Conservation (phyloP, 768 basidiomycete species). For the Boletus tomentosulus region DNA sequence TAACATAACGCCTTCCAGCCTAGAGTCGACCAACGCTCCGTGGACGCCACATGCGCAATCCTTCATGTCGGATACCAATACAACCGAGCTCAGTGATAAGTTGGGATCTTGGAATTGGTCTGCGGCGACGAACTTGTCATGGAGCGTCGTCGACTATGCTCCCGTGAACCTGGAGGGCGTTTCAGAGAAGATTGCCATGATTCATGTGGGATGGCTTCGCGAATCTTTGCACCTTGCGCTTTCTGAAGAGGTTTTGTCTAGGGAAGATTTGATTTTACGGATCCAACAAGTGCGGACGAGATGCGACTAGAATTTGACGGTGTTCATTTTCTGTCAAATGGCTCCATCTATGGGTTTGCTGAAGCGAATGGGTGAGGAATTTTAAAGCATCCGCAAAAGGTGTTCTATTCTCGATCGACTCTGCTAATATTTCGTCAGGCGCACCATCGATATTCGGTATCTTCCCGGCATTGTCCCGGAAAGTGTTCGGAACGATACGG, state of each 20-base stretch:
- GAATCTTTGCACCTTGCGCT: slow-evolving; percentile 1
- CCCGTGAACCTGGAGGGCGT: slow-evolving; percentile 36
- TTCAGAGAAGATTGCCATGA: slow-evolving; percentile 48
- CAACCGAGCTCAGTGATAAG: slow-evolving; percentile 45
- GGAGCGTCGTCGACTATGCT: slow-evolving; percentile 63
- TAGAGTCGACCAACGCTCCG: slow-evolving; percentile 33
- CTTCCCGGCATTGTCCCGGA: slow-evolving; percentile 65
- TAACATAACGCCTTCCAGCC: slow-evolving; percentile 55
- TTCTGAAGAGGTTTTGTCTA: slow-evolving; percentile 23
- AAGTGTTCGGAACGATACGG: slow-evolving; percentile 51
- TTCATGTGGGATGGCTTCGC: slow-evolving; percentile 52
- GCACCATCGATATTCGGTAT: slow-evolving; percentile 58
- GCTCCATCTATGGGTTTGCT: slow-evolving; percentile 74
- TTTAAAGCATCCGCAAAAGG: too few relatives aligned
- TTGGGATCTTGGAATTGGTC: slow-evolving; percentile 71
- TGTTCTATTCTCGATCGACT: neutral
- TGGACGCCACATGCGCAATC: slow-evolving; percentile 52
- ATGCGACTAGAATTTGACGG: slow-evolving; percentile 72
- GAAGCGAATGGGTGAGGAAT: slow-evolving; percentile 54
- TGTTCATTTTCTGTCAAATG: slow-evolving; percentile 68
- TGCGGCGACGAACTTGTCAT: slow-evolving; percentile 52
- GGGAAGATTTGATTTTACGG: slow-evolving; percentile 71
- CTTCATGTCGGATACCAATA: slow-evolving; percentile 47
- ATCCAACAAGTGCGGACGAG: slow-evolving; percentile 49
- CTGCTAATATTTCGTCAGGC: slow-evolving; percentile 33